A percentile compares a stretch with the other conserved stretches of the same genome.
phyloP scores from a whole-genome alignment of 805 yeast genomes.

The Suhomyces canberraensis region DNA sequence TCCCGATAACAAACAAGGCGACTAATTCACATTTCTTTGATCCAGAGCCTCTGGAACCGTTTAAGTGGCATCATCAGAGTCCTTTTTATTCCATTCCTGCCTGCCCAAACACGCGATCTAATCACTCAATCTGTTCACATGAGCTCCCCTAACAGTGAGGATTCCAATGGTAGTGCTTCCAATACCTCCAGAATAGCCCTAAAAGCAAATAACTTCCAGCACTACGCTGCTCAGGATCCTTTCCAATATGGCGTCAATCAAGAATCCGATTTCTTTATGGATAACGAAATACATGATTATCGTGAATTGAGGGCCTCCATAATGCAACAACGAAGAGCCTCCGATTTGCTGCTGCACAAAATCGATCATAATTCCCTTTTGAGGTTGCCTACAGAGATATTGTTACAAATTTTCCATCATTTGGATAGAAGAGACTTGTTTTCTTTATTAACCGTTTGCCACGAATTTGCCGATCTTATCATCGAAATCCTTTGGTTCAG shows the following conservation, averaged over 20 bases:
- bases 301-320: constrained; percentile 34
- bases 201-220: neutral
- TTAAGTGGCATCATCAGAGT: too few relatives aligned
- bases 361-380: constrained; percentile 34
- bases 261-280: constrained; percentile 27
- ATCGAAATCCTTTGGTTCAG: constrained; percentile 86
- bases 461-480: constrained; percentile 72
- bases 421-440: constrained; percentile 61
- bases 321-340: constrained; percentile 23
- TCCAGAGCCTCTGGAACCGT: too few relatives aligned
- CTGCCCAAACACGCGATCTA: too few relatives aligned
- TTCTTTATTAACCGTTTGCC: constrained; percentile 67
- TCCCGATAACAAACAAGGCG: too few relatives aligned
- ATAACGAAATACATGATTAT: constrained; percentile 33
- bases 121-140: too few relatives aligned
- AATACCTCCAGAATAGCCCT: neutral
- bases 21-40: too few relatives aligned
- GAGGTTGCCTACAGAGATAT: constrained; percentile 56
- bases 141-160: constrained; percentile 21
- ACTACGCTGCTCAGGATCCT: neutral
- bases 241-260: neutral
- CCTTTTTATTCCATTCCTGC: too few relatives aligned
- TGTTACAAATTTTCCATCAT: constrained; percentile 64
- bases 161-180: constrained; percentile 7
- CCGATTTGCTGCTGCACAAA: constrained; percentile 12